Conservation (phyloP, 768 basidiomycete genomes). For the Rubroboletus satanas region DNA sequence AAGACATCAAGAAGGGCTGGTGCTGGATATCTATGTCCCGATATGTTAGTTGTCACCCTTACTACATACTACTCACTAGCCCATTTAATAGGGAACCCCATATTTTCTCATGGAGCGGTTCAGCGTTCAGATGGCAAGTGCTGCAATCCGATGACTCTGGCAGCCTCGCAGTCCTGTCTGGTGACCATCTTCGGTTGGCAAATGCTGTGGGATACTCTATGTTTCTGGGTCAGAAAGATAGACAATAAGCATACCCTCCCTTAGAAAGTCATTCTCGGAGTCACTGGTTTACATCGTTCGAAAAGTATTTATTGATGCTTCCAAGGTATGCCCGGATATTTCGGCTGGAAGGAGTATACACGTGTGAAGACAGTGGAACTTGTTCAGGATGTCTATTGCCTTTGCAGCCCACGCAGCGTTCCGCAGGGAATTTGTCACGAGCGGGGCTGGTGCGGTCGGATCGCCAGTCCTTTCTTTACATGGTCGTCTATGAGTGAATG, state of each 20-base stretch:
- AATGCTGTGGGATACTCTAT: too few relatives aligned
- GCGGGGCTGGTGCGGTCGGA: conserved; percentile 49
- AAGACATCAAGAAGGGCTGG: too few relatives aligned
- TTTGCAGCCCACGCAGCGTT: background rate
- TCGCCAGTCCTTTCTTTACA: conserved; percentile 32
- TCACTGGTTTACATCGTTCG: conserved; percentile 21
- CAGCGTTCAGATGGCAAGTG: too few relatives aligned
- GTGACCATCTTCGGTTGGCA: too few relatives aligned
- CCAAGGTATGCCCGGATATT: conserved; percentile 26
- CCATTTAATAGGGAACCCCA: too few relatives aligned
- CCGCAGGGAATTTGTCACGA: conserved; percentile 43
- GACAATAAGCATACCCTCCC: conserved; percentile 26
- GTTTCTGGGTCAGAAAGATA: conserved; percentile 1
- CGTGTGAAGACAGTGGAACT: conserved; percentile 36
- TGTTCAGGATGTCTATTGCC: background rate
- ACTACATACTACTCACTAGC: too few relatives aligned
- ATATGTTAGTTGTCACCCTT: too few relatives aligned
- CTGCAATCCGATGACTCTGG: too few relatives aligned
- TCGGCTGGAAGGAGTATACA: conserved; percentile 30
- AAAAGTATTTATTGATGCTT: background rate
- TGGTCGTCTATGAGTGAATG: background rate
- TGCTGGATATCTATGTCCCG: too few relatives aligned
- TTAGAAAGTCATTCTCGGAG: conserved; percentile 23
- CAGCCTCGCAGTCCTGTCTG: too few relatives aligned
- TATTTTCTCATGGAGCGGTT: too few relatives aligned